These are phyloP conservation scores for Coniophora puteana DNA, from an alignment of 1,284 basidiomycete genomes.

Conservation along the genomic window DNA sequence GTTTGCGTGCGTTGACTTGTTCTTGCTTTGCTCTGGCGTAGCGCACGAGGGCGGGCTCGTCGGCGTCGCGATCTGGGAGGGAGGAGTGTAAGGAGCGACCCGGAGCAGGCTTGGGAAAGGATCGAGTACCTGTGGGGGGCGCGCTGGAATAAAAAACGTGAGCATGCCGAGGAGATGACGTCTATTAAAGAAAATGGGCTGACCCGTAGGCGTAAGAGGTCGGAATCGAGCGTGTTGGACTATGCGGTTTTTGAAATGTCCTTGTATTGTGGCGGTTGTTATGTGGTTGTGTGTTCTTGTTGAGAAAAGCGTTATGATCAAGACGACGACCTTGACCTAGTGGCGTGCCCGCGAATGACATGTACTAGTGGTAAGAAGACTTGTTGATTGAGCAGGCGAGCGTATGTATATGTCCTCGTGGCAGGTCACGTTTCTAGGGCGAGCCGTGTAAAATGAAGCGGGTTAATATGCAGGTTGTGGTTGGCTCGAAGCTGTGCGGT, in stretches of 20 bases:
- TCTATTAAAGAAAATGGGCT: too few species aligned
- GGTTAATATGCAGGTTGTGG: conserved; percentile 2
- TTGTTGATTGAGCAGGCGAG: conserved; percentile 7
- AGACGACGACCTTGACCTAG: conserved; percentile 80
- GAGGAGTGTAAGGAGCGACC: conserved; percentile 26
- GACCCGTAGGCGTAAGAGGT: conserved; percentile 70
- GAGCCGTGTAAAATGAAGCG: neutral
- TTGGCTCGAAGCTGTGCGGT: neutral
- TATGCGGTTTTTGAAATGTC: conserved; percentile 26
- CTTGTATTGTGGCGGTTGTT: conserved; percentile 24
- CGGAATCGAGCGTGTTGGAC: conserved; percentile 39
- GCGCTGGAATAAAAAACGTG: conserved; percentile 38
- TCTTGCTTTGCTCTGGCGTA: conserved; percentile 53
- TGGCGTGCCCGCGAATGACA: conserved; percentile 82
- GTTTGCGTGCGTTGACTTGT: conserved; percentile 35
- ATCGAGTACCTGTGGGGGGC: conserved; percentile 52
- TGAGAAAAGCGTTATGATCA: conserved; percentile 73
- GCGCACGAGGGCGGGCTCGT: conserved; percentile 44
- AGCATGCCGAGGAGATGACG: conserved; percentile 10
- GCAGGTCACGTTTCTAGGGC: conserved; percentile 8
- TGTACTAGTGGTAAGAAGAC: conserved; percentile 35
- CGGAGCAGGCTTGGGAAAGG: conserved; percentile 49
- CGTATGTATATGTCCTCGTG: neutral
- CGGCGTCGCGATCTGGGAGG: conserved; percentile 33
- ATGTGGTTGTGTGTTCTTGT: conserved; percentile 41